Conservation (phyloP, 2,329 filamentous ascomycete species). For the Harringtonia lauricola region DNA sequence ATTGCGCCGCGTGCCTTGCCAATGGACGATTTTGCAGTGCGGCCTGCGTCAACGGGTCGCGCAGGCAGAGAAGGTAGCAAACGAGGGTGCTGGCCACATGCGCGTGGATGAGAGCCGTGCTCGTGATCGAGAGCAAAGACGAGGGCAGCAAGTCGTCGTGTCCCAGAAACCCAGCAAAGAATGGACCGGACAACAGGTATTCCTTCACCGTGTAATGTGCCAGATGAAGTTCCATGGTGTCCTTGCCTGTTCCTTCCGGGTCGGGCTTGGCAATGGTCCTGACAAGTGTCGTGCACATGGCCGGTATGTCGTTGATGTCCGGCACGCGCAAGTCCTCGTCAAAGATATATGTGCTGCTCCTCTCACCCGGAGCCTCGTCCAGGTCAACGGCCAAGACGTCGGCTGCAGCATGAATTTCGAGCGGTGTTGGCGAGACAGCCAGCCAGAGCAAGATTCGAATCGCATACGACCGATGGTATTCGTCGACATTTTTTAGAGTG, state of each 20-base stretch:
- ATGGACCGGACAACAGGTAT: neutral
- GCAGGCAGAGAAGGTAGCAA: neutral
- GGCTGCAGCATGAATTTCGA: neutral
- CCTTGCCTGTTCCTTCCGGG: neutral
- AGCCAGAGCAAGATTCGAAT: neutral
- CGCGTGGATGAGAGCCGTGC: neutral
- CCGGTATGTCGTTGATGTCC: neutral
- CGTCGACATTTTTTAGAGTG: neutral
- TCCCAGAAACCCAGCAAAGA: neutral
- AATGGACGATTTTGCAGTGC: neutral
- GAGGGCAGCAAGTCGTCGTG: neutral
- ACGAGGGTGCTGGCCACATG: neutral
- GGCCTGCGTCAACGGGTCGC: neutral
- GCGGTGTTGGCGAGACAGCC: neutral
- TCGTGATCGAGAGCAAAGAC: neutral
- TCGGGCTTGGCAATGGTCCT: neutral
- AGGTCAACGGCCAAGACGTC: neutral
- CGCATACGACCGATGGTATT: neutral
- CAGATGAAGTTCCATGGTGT: neutral
- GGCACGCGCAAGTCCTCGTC: neutral
- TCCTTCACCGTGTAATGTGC: neutral
- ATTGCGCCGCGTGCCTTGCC: neutral
- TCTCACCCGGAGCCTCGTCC: neutral
- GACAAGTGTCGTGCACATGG: constrained; percentile 1
- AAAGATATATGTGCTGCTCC: too few relatives aligned